Conservation (phyloP, 1,284 basidiomycete genomes). For the Nidula niveotomentosa region DNA sequence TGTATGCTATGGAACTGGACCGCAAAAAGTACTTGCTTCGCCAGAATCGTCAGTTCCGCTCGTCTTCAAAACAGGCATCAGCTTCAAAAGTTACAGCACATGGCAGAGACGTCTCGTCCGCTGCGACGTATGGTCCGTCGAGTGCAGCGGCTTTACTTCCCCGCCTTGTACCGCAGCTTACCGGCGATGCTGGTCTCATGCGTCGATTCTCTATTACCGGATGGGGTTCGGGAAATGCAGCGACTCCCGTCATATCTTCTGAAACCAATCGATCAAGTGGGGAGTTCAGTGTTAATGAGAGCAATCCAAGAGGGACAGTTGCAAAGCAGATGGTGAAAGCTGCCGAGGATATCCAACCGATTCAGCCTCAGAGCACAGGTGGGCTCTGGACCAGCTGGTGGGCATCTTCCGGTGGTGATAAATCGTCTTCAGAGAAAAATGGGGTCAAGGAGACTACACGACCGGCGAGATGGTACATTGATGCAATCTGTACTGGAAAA, state of each 20-base stretch:
- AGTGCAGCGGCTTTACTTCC: slow-evolving; percentile 54
- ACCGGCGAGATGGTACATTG: slow-evolving; percentile 61
- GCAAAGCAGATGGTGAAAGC: slow-evolving; percentile 27
- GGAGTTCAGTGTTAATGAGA: slow-evolving; percentile 30
- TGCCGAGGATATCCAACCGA: slow-evolving; percentile 30
- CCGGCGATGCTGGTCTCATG: slow-evolving; percentile 66
- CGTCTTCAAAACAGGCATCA: slow-evolving; percentile 18
- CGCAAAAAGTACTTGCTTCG: slow-evolving; percentile 72
- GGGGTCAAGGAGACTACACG: slow-evolving; percentile 38
- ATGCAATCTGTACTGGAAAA: slow-evolving; percentile 52
- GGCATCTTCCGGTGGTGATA: slow-evolving; percentile 61
- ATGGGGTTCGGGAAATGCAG: slow-evolving; percentile 46
- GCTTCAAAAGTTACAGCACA: slow-evolving; percentile 22
- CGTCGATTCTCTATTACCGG: slow-evolving; percentile 73
- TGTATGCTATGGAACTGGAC: slow-evolving; percentile 64
- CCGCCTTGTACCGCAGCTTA: slow-evolving; percentile 65
- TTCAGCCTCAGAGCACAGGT: slow-evolving; percentile 72
- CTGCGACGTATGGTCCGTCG: slow-evolving; percentile 61
- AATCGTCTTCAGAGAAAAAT: slow-evolving; percentile 29
- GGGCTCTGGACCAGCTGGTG: slow-evolving; percentile 77
- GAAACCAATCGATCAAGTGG: slow-evolving; percentile 34
- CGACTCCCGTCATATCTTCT: slow-evolving; percentile 29
- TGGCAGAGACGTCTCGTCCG: slow-evolving; percentile 22
- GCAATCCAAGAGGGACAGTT: slow-evolving; percentile 10
- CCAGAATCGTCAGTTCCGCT: slow-evolving; percentile 45